Evolutionary conservation across 2,329 filamentous ascomycete genomes (phyloP), one percentile per base, ranked within the genome.

Genomic region (Akanthomyces muscarius): DNA sequence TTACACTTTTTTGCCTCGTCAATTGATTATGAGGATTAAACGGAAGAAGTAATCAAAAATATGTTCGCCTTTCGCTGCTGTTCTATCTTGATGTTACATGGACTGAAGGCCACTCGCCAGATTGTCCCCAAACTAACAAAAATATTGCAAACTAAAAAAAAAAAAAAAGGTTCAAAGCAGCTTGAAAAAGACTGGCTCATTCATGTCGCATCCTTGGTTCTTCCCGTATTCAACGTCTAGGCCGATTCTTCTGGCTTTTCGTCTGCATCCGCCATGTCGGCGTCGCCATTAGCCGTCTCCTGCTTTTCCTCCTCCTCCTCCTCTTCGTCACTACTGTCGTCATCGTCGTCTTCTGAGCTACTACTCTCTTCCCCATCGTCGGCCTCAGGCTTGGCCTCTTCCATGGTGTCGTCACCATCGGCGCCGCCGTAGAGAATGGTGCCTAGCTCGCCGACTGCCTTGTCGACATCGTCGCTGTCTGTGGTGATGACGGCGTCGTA

Each of bases 311-410:
- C 28, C 25, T 11, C 57, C 8, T 18, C 21, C 2, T 18, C 48
- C 1, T 33, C 48, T 25, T 36, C 30, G 14, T 36, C 38, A 36
- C 33, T 36, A 36, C 33, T 38, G 28, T 68, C 68, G 5, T 63
- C 67, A 14, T 69, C 68, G 58, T 68, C 68, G 33, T 67, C 70
- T 25, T 70, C 71, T 5, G 18, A 23, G 54, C n/a, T 50, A 8
- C 50, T 28, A 33, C 44, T 59, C 4, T 50, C 21, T 4, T 41
- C 33, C 5, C 6, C 11, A 2, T 14, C 44, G 30, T 41, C n/a
- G 1, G 71, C 70, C 4, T 66, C 66, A 6, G 65, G 51, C 30
- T 69, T 72, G 18, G 62, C 63, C 13, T 68, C 69, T 8, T 63
- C 66, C 21, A 21, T 7, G 68, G 4, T 30, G 28, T 7, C 44